Percentiles rank a stretch among this genome's conserved stretches.
These are phyloP conservation scores for Cytidiella melzeri DNA, from an alignment of 768 basidiomycete species.

Conservation along the genomic window DNA sequence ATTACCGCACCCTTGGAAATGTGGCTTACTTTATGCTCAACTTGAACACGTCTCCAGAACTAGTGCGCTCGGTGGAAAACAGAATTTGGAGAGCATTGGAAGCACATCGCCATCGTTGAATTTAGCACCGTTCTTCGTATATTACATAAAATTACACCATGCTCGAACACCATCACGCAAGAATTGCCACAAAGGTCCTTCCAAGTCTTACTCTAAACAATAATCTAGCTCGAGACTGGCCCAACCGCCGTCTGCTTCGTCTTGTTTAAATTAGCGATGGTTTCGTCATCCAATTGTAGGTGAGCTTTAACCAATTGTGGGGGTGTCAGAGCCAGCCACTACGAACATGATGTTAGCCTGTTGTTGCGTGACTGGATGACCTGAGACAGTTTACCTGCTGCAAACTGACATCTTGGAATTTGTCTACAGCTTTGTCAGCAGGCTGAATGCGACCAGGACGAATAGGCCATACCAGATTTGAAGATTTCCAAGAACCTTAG, in stretches of 20 bases:
- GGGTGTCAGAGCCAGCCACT: slow-evolving; percentile 49
- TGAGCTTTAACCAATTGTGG: slow-evolving; percentile 41
- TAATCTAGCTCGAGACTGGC: no score
- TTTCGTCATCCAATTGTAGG: slow-evolving; percentile 34
- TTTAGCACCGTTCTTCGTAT: no score
- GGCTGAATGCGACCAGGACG: background rate
- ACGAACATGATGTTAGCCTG: slow-evolving; percentile 9
- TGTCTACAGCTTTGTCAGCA: slow-evolving; percentile 22
- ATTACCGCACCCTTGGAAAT: slow-evolving; percentile 85
- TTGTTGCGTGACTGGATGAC: background rate
- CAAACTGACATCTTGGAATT: slow-evolving; percentile 49
- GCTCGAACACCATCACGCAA: no score
- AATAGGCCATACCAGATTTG: slow-evolving; percentile 29
- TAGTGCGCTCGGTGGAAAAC: slow-evolving; percentile 56
- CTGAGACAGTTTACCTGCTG: slow-evolving; percentile 18
- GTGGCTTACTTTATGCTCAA: slow-evolving; percentile 92
- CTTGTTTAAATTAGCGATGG: slow-evolving; percentile 30
- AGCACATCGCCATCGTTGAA: no score
- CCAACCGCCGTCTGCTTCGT: slow-evolving; percentile 33
- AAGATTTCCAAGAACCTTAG: slow-evolving; percentile 55
- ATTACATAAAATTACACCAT: no score
- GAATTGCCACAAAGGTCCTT: no score
- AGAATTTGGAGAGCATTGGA: slow-evolving; percentile 34
- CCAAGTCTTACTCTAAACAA: no score
- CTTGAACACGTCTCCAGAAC: slow-evolving; percentile 57